These are phyloP conservation scores for Arabidopsis arenosa DNA, from an alignment of 345 rosid genomes.

Conservation along the genomic window DNA sequence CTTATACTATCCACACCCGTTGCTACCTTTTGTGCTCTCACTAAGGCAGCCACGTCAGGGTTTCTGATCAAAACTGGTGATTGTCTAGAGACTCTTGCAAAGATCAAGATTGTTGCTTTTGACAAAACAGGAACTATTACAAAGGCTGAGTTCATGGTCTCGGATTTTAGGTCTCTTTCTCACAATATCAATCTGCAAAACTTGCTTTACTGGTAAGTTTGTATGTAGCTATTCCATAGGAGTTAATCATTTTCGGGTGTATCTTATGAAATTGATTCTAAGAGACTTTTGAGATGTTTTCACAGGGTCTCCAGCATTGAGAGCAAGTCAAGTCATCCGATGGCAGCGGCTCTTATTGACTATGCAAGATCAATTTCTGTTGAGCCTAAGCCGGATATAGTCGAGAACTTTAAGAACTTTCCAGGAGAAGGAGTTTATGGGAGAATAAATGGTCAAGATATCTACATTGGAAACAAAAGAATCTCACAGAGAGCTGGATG, in stretches of 20 bases:
- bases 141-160: slow-evolving; percentile 77
- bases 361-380: slow-evolving; percentile 59
- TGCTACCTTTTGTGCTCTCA: slow-evolving; percentile 85
- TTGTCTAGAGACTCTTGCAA: slow-evolving; percentile 69
- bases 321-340: slow-evolving; percentile 90
- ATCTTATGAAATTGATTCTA: background rate
- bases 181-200: slow-evolving; percentile 45
- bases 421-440: slow-evolving; percentile 95
- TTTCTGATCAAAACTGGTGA: slow-evolving; percentile 85
- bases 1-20: slow-evolving; percentile 90
- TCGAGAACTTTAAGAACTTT: slow-evolving; percentile 62
- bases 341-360: slow-evolving; percentile 75
- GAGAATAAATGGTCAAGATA: slow-evolving; percentile 62
- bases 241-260: background rate
- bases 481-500: slow-evolving; percentile 70
- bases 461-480: slow-evolving; percentile 77
- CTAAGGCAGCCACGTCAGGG: slow-evolving; percentile 79
- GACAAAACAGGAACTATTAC: slow-evolving; percentile 96
- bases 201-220: slow-evolving; percentile 67
- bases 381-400: slow-evolving; percentile 71
- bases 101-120: slow-evolving; percentile 68
- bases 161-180: slow-evolving; percentile 55
- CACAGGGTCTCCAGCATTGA: slow-evolving; percentile 87
- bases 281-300: slow-evolving; percentile 7
- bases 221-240: background rate